Base-by-base conservation (phyloP, 352 stramenopile genomes). In the Thalassiosira tumida region DNA sequence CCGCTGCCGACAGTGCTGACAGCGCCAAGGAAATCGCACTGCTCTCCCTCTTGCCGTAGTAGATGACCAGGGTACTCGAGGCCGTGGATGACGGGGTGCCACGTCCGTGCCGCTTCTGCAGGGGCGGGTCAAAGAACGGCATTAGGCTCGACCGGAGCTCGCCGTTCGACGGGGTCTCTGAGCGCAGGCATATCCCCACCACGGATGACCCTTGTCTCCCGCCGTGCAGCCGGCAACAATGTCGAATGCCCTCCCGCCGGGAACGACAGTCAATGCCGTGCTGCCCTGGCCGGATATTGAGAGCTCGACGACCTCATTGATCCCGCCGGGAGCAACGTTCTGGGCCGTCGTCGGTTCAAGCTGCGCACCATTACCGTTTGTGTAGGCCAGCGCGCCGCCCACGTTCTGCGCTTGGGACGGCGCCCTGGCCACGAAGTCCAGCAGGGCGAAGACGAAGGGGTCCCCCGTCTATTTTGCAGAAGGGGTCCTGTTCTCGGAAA, bases 241-340 rank as follows among this genome's bases (percentile, higher is more conserved):
- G 85, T 96, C 94, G 84, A 91, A 96, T 31, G 96, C 94, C 62
- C 89, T 76, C 43, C 95, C 95, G 54, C 95, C 95, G n/a, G 93
- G 88, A 65, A 96, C 91, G n/a, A 90, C 73, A 81, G 91, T 81
- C 47, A 80, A 88, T 15, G 40, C 80, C 54, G 73, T 78, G 64
- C 85, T 72, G 62, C 54, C 54, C 69, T 86, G 69, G 59, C 76
- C 83, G 75, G 87, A 85, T 83, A 96, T 93, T 17, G 95, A 93
- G 15, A 96, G 87, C 15, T 93, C 93, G 29, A 96, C 80, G 51
- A 78, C 77, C 84, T 97, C 95, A 59, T 86, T 94, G 50, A 97
- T 93, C 47, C 95, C 95, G 38, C 95, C 94, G 17, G 93, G 89
- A 69, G 79, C 74, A 35, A 80, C 59, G n/a, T n/a, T n/a, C 50